A percentile compares a stretch with the other conserved stretches of the same genome.
Evolutionary conservation across 306 rosid genomes (phyloP).

Genomic region (Quercus rubra): DNA sequence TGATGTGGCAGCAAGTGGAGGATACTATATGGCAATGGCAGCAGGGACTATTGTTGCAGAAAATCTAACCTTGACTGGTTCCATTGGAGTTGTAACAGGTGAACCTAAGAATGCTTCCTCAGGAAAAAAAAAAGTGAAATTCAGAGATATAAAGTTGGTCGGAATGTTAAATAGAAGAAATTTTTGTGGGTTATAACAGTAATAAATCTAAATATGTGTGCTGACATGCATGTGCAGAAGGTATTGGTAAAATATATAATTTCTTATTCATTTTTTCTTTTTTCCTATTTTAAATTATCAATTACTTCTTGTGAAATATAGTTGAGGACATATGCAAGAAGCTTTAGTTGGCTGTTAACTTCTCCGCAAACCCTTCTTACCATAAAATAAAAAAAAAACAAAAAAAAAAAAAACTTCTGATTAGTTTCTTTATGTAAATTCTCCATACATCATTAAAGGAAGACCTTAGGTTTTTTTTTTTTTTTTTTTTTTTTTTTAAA

Average conservation of each 20-base stretch:
- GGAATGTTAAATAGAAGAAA: not conserved
- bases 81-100: slow-evolving; percentile 96
- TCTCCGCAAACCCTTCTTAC: not conserved
- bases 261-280: not conserved
- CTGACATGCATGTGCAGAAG: not conserved
- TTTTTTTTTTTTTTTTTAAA: too few species aligned
- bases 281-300: not conserved
- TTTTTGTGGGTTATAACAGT: not conserved
- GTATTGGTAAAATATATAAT: not conserved
- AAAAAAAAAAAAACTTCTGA: not conserved
- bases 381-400: too few species aligned
- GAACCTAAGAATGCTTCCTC: slow-evolving; percentile 19
- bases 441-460: not conserved
- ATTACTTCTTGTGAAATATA: not conserved
- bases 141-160: not conserved
- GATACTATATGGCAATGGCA: slow-evolving; percentile 98
- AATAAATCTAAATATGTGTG: too few species aligned
- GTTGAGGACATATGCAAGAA: not conserved
- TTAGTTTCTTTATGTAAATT: not conserved
- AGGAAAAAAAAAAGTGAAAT: not conserved
- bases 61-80: slow-evolving; percentile 83
- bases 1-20: slow-evolving; percentile 97
- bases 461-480: too few species aligned
- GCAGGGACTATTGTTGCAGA: slow-evolving; percentile 89
- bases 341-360: not conserved